A percentile compares a stretch with the other conserved stretches of the same genome.
Conservation (phyloP, 106 monocot species). For the Dendrobium chrysotoxum region DNA sequence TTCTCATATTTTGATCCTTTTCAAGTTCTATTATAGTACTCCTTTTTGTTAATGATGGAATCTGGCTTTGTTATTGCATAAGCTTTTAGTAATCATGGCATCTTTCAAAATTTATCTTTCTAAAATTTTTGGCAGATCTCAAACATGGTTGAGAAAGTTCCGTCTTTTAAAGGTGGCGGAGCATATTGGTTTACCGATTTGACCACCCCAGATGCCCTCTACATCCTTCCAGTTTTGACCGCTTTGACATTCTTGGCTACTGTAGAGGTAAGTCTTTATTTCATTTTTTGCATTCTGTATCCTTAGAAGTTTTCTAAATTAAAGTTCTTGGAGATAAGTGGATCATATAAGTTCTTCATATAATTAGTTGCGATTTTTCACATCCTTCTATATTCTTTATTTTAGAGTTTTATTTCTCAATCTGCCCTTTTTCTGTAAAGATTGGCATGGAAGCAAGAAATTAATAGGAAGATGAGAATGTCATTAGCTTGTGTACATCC, state of each 20-base stretch:
- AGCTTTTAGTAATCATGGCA: no score
- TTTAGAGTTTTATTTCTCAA: background rate
- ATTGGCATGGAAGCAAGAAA: background rate
- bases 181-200: conserved; percentile 91
- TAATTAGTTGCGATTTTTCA: background rate
- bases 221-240: conserved; percentile 73
- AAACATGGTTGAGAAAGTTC: conserved; percentile 97
- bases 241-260: conserved; percentile 64
- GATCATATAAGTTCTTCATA: background rate
- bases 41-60: background rate
- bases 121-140: conserved; percentile 44
- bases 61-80: background rate
- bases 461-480: background rate
- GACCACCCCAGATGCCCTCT: conserved; percentile 75
- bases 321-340: background rate
- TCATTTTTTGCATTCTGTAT: background rate
- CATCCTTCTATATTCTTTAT: no score
- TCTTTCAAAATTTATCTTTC: background rate
- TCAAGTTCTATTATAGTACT: background rate
- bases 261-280: conserved; percentile 61
- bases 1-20: background rate
- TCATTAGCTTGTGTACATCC: background rate
- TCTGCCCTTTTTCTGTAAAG: background rate
- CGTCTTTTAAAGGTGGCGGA: conserved; percentile 92
- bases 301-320: background rate